A percentile compares a stretch with the other conserved stretches of the same genome.
These are phyloP conservation scores for Hypocreales sp. DNA, from an alignment of 2,329 filamentous ascomycete species.

Conservation along the genomic window DNA sequence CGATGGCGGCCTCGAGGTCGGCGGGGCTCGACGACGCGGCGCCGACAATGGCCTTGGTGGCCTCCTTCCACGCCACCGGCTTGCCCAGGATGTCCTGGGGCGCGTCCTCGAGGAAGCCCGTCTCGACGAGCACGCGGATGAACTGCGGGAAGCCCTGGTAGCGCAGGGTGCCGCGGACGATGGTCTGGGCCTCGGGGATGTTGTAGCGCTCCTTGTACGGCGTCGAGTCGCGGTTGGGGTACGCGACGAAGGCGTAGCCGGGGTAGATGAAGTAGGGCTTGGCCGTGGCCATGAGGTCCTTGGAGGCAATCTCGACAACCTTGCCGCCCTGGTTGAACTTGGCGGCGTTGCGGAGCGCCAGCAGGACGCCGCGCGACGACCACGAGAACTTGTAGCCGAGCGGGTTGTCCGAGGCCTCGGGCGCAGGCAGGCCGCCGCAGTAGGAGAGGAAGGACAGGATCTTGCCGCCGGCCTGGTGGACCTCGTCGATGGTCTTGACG, in stretches of 20 bases:
- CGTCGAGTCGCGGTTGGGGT: conserved; percentile 85
- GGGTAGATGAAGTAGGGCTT: conserved; percentile 88
- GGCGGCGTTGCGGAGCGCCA: conserved; percentile 76
- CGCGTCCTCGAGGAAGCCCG: conserved; percentile 71
- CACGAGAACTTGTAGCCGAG: conserved; percentile 81
- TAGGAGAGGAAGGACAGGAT: conserved; percentile 68
- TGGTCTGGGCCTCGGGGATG: conserved; percentile 85
- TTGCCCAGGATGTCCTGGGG: conserved; percentile 48
- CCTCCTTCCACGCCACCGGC: conserved; percentile 68
- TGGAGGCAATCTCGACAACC: conserved; percentile 43
- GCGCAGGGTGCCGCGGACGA: conserved; percentile 67
- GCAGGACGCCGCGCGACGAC: conserved; percentile 67
- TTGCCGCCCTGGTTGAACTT: conserved; percentile 71
- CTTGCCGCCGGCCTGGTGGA: conserved; percentile 80
- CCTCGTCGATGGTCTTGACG: conserved; percentile 73
- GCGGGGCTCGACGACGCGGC: conserved; percentile 48
- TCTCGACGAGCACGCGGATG: conserved; percentile 73
- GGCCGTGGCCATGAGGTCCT: conserved; percentile 70
- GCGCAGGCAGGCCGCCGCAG: conserved; percentile 65
- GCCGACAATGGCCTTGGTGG: conserved; percentile 61
- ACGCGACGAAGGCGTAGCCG: conserved; percentile 74
- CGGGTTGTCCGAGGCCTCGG: conserved; percentile 70
- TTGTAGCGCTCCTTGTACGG: conserved; percentile 76
- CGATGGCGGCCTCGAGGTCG: conserved; percentile 59
- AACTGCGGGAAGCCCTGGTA: conserved; percentile 88